Evolutionary conservation across 768 basidiomycete genomes (phyloP), one percentile per base, ranked within the genome.

Genomic region (Antrodiella citrinella): DNA sequence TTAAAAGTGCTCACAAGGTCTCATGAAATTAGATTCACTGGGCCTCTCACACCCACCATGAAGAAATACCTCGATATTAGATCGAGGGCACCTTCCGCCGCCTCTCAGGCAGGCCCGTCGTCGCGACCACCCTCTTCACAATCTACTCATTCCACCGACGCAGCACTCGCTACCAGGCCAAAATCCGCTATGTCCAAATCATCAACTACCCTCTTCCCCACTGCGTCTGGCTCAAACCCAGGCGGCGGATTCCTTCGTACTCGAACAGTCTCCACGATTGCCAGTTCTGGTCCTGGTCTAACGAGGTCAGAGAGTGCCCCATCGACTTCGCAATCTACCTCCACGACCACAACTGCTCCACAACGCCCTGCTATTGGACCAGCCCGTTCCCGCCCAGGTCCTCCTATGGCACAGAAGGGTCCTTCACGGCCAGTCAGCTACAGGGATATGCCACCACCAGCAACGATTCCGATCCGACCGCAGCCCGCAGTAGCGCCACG

Each of bases 41-140:
- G 71, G 3, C 87, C 87, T 12, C 72, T 93, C 11, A 81, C 84
- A 4, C 89, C 91, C 1, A 83, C 80, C 2, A 80, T 80, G 35
- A 83, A 78, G 51, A 89, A 86, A 65, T 88, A 88, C 59, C 75
- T 91, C 2, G 81, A 82, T 51, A 74, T 78, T 45, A 69, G 65
- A 45, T 4, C 39, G 23, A 54, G 51, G 19, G 21, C 51, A 45
- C 54, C 5, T 61, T 53, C 45, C 10, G 56, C 49, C 56, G 57
- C 20, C 40, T 50, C 41, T 44, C 62, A 57, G 1, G 58, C 60
- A 19, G 53, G 64, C 45, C 65, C 62, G 38, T 48, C 54, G 9
- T 56, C 62, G 1, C 62, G 64, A 3, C 61, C 61, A 40, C 45
- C 54, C 2, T 61, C 62, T 9, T 57, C 62, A 1, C 59, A 57